Percentiles rank a stretch among this genome's conserved stretches.
phyloP scores from a whole-genome alignment of 1,139 yeast species.

The Yamadazyma taylorii region DNA sequence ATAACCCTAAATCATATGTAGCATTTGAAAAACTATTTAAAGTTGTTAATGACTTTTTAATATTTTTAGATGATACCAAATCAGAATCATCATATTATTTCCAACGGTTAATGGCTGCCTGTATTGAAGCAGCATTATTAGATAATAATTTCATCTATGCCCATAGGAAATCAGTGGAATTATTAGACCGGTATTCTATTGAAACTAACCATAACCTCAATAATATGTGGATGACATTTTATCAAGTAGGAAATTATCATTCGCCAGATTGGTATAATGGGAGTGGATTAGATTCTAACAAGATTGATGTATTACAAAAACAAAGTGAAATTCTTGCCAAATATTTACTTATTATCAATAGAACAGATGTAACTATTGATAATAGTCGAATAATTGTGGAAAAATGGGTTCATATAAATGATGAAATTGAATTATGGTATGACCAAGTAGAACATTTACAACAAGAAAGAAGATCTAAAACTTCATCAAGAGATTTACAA shows the following conservation, averaged over 20 bases:
- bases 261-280: conserved; percentile 49
- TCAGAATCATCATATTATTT: conserved; percentile 20
- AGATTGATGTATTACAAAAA: conserved; percentile 25
- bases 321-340: conserved; percentile 53
- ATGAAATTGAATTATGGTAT: conserved; percentile 26
- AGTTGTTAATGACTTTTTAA: conserved; percentile 40
- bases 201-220: conserved; percentile 21
- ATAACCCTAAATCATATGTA: conserved; percentile 54
- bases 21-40: conserved; percentile 45
- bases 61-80: conserved; percentile 19
- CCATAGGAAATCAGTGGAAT: conserved; percentile 33
- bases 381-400: conserved; percentile 30
- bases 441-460: conserved; percentile 11
- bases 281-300: conserved; percentile 19
- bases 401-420: conserved; percentile 39
- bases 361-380: conserved; percentile 22
- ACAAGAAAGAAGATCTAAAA: conserved; percentile 3
- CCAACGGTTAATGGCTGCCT: conserved; percentile 45
- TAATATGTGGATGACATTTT: conserved; percentile 59
- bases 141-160: conserved; percentile 58
- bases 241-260: conserved; percentile 58
- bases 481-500: conserved; percentile 11
- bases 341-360: conserved; percentile 27
- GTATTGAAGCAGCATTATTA: conserved; percentile 58
- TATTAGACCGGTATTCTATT: conserved; percentile 24